phyloP scores from a whole-genome alignment of 495 filamentous ascomycete genomes.

The Tetracladium setigerum region DNA sequence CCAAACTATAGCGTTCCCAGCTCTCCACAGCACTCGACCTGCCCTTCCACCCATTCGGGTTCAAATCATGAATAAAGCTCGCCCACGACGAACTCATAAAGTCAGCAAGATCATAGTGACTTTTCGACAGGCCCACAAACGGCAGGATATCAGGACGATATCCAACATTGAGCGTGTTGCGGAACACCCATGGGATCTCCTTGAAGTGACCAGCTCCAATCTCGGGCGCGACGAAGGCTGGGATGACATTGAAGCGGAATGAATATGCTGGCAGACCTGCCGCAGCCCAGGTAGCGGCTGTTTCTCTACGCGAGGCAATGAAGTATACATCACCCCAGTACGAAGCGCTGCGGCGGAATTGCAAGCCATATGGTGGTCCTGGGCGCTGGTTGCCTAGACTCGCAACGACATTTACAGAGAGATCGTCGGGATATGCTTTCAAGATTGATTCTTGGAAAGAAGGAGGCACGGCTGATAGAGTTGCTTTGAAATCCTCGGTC shows the following conservation, averaged over 20 bases:
- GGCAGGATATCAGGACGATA: slow-evolving; percentile 3
- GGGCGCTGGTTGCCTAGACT: slow-evolving; percentile 23
- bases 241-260: slow-evolving; percentile 34
- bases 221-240: slow-evolving; percentile 8
- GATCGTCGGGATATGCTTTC: slow-evolving; percentile 35
- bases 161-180: slow-evolving; percentile 2
- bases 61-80: slow-evolving; percentile 30
- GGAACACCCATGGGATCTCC: slow-evolving; percentile 10
- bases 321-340: slow-evolving; percentile 30
- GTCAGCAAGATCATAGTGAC: slow-evolving; percentile 24
- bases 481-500: too few species aligned
- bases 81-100: slow-evolving; percentile 36
- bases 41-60: slow-evolving; percentile 32
- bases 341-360: slow-evolving; percentile 26
- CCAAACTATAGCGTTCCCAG: slow-evolving; percentile 1
- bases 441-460: slow-evolving; percentile 18
- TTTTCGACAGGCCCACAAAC: slow-evolving; percentile 15
- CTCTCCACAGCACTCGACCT: background rate
- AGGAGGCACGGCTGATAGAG: slow-evolving; percentile 5
- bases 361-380: slow-evolving; percentile 21
- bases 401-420: slow-evolving; percentile 46
- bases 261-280: slow-evolving; percentile 28
- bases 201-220: slow-evolving; percentile 7
- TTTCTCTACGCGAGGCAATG: slow-evolving; percentile 28
- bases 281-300: slow-evolving; percentile 31